Evolutionary conservation across 2,329 filamentous ascomycete genomes (phyloP), one percentile per base, ranked within the genome.

Genomic region (Dactylonectria estremocensis): DNA sequence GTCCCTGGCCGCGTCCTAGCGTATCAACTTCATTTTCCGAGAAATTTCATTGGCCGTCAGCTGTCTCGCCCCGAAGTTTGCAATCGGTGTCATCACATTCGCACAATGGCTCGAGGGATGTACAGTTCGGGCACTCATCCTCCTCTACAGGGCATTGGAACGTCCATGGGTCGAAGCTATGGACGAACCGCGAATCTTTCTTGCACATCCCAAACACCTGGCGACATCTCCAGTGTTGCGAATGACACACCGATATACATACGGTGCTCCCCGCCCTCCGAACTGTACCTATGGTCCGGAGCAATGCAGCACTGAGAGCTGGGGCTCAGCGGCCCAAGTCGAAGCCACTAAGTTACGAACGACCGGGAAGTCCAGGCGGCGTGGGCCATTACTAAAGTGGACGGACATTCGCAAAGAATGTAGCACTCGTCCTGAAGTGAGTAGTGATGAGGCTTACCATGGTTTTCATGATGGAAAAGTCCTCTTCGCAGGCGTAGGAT

Each of bases 331-430:
- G 5, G 79, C 80, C 78, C 77, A 83, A 7, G 79, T 63, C 18
- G 82, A 76, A 5, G 76, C 76, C 2, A 73, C 79, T 10, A 78
- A 73, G 28, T 79, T 77, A 13, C 78, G 77, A 13, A 79, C 28
- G 0, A 74, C 71, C 11, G 72, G 67, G 10, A 77, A 52, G 14
- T 77, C 71, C 56, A 82, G 77, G 55, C 69, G 74, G n/a, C 72
- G 64, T 14, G 37, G 61, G 0, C 81, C 81, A 54, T 78, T 78
- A 5, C 80, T 81, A 4, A 83, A 71, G 54, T 83, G 80, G 14
- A 83, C 78, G 80, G 14, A 83, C 78, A 56, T 82, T 80, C 20
- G 83, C 71, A 9, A 80, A 80, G 31, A 78, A 80, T 1, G 73
- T 69, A 0, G 67, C 35, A 60, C 83, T 83, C 13, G 82, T 71